Conservation (phyloP, 495 filamentous ascomycete genomes). For the Penicillium pancosmium region DNA sequence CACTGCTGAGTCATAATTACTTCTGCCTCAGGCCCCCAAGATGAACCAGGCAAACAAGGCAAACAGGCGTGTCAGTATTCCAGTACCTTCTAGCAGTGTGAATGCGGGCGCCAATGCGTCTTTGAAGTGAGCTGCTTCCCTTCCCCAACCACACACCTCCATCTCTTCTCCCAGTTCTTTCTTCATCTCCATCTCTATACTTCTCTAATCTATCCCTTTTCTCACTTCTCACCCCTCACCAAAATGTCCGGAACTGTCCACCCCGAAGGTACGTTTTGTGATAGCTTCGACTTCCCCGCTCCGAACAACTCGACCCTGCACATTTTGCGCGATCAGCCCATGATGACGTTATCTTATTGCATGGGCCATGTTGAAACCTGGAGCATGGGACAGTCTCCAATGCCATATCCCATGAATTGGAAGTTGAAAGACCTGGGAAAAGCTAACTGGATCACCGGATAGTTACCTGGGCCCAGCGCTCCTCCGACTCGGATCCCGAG, state of each 20-base stretch:
- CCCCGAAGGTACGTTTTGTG: slow-evolving; percentile 45
- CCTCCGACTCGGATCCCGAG: slow-evolving; percentile 71
- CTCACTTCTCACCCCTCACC: slow-evolving; percentile 6
- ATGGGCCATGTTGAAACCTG: slow-evolving; percentile 2
- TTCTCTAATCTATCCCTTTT: slow-evolving; percentile 17
- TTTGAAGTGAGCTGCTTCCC: slow-evolving; percentile 4
- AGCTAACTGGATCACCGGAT: slow-evolving; percentile 2
- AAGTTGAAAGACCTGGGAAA: slow-evolving; percentile 24
- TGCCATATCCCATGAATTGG: slow-evolving; percentile 1
- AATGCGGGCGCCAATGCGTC: slow-evolving; percentile 3
- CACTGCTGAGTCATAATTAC: too few species aligned
- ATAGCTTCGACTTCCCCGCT: slow-evolving; percentile 43
- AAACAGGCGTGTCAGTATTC: slow-evolving; percentile 1
- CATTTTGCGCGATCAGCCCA: slow-evolving; percentile 25
- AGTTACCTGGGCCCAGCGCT: slow-evolving; percentile 99
- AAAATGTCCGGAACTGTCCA: slow-evolving; percentile 39
- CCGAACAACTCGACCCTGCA: slow-evolving; percentile 24
- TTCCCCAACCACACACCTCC: slow-evolving; percentile 1
- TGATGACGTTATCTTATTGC: slow-evolving; percentile 17
- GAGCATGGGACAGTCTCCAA: not conserved
- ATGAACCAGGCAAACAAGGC: slow-evolving; percentile 32
- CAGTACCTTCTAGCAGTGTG: slow-evolving; percentile 1
- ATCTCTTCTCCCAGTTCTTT: slow-evolving; percentile 13
- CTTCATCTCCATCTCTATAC: slow-evolving; percentile 20
- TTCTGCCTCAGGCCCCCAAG: slow-evolving; percentile 18